Base-by-base conservation (phyloP, 2,329 filamentous ascomycete genomes). In the Fusarium torreyae region DNA sequence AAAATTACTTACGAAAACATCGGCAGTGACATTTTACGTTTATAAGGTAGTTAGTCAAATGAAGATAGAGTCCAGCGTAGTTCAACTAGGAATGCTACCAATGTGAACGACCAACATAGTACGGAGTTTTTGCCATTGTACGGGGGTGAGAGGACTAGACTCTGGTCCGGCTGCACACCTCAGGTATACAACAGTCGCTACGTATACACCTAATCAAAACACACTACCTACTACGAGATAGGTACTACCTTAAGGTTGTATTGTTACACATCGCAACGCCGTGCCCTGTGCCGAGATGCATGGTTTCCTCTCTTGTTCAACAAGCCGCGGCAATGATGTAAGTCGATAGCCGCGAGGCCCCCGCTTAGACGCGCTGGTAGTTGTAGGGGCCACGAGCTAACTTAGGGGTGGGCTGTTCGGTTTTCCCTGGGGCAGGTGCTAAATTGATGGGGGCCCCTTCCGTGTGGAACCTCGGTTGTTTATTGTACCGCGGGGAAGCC, bases 381-480 rank as follows among this genome's bases (percentile, higher is more conserved):
- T 18, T 36, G 31, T 15, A 13, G 34, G 33, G 39, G 18, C 10
- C 14, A 17, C 14, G 28, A 31, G 28, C 28, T 31, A 36, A n/a
- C 34, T 36, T 2, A 10, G 34, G 57, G 7, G 33, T 28, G 26
- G 22, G 33, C 52, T 28, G 28, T 31, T 31, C 10, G 5, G 10
- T 11, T 11, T 31, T 31, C 28, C 28, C 28, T 1, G 10, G 28
- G 40, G 34, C 7, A 38, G 33, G 46, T 13, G 22, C 15, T 36
- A 20, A 36, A 34, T 36, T 26, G 24, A 48, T 54, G 54, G 28
- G 28, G 28, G 36, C 31, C 28, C 28, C 36, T 42, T 48, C 38
- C 38, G 33, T 51, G 53, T 63, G 69, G 62, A 57, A 72, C 71
- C 71, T 73, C 71, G 71, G 71, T 38, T 66, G 57, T 39, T 45